These are phyloP conservation scores for Akebia trifoliata DNA, from an alignment of 164 flowering plant species.

Conservation along the genomic window DNA sequence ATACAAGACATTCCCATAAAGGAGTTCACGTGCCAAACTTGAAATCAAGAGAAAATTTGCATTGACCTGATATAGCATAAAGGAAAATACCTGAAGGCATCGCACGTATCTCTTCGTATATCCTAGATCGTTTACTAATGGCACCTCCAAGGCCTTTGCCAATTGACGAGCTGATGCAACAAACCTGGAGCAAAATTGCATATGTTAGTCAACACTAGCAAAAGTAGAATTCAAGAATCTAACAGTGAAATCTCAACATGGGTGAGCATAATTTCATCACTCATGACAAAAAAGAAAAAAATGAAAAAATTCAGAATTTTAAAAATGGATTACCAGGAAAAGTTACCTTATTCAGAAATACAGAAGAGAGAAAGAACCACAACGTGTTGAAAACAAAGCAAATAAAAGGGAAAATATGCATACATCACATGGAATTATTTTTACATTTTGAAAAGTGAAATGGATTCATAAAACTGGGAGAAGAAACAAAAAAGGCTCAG, in stretches of 20 bases:
- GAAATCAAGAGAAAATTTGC: background rate
- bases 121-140: conserved; percentile 95
- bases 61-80: background rate
- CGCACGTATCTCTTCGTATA: conserved; percentile 99
- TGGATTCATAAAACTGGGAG: background rate
- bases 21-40: background rate
- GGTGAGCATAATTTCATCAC: no score
- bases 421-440: no score
- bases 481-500: no score
- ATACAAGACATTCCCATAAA: background rate
- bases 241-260: no score
- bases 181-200: conserved; percentile 42
- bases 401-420: background rate
- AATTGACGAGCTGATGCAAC: conserved; percentile 36
- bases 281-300: no score
- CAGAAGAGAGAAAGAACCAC: background rate
- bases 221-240: no score
- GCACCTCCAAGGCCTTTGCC: conserved; percentile 97
- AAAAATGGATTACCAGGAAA: background rate
- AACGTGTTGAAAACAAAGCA: background rate
- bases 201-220: background rate
- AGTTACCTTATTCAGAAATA: no score
- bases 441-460: background rate
- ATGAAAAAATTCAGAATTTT: no score
- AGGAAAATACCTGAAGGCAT: conserved; percentile 82